These are phyloP conservation scores for Triticum dicoccoides DNA, from an alignment of 176 grass and related monocot species.

Conservation along the genomic window DNA sequence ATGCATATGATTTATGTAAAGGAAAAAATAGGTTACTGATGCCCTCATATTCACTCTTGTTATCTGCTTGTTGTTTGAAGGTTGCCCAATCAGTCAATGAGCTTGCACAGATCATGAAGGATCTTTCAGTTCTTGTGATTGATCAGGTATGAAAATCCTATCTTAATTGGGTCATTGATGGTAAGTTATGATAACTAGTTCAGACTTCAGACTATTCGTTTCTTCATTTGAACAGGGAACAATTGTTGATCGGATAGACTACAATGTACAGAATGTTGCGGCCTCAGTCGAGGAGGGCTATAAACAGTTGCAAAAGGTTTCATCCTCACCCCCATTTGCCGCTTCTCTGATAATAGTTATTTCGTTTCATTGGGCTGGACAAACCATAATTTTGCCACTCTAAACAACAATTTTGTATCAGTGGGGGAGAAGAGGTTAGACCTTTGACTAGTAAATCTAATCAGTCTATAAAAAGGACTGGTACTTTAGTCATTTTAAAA, in stretches of 20 bases:
- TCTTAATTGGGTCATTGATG: slow-evolving; percentile 18
- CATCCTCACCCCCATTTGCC: not conserved
- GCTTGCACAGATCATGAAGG: slow-evolving; percentile 99
- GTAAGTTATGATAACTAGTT: slow-evolving; percentile 10
- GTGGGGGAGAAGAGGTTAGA: not conserved
- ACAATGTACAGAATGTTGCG: slow-evolving; percentile 90
- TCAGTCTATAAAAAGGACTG: not conserved
- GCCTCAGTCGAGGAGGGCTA: slow-evolving; percentile 84
- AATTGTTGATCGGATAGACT: slow-evolving; percentile 89
- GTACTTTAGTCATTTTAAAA: not conserved
- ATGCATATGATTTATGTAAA: not conserved
- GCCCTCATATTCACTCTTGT: not conserved
- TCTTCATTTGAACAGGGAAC: slow-evolving; percentile 64
- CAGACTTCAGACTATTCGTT: slow-evolving; percentile 12
- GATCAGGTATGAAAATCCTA: slow-evolving; percentile 71
- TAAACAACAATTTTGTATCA: not conserved
- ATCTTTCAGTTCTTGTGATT: slow-evolving; percentile 95
- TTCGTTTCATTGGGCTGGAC: not conserved
- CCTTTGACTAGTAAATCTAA: not conserved
- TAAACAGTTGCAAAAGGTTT: slow-evolving; percentile 89
- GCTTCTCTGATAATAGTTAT: not conserved
- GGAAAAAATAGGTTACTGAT: not conserved
- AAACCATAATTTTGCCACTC: not conserved
- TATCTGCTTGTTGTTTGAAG: slow-evolving; percentile 50
- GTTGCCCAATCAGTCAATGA: slow-evolving; percentile 94